Conservation (phyloP, 306 rosid species). For the Quercus robur region DNA sequence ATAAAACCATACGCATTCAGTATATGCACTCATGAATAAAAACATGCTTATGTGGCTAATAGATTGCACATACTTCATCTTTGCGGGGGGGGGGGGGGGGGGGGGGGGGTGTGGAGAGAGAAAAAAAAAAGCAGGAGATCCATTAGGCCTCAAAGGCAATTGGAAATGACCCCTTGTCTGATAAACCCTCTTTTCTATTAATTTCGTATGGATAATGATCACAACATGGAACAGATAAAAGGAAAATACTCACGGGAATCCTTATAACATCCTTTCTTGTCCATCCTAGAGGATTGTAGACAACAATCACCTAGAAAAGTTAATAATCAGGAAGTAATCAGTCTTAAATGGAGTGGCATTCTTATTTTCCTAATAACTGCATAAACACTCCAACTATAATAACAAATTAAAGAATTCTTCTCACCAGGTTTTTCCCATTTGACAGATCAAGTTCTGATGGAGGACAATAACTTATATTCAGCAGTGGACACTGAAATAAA, state of each 20-base stretch:
- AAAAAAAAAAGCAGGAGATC: too few species aligned
- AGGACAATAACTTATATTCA: constrained; percentile 57
- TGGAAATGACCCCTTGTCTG: too few species aligned
- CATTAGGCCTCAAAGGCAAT: too few species aligned
- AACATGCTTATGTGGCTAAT: background rate
- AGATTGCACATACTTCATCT: background rate
- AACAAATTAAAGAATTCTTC: background rate
- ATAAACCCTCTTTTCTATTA: too few species aligned
- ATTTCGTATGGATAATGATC: background rate
- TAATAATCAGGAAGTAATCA: constrained; percentile 7
- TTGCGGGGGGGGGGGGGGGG: too few species aligned
- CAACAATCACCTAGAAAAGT: constrained; percentile 33
- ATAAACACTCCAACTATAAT: background rate
- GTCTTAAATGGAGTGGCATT: background rate
- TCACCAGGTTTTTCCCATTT: constrained; percentile 44
- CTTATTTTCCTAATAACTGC: background rate
- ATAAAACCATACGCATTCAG: background rate
- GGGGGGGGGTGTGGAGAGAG: too few species aligned
- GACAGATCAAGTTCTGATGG: constrained; percentile 50
- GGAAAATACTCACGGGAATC: constrained; percentile 43
- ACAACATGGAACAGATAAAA: background rate
- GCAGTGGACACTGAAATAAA: constrained; percentile 46
- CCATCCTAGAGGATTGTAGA: constrained; percentile 63
- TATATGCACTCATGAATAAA: background rate
- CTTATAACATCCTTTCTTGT: constrained; percentile 39